Evolutionary conservation across 2,329 filamentous ascomycete species (phyloP), one percentile per base, ranked within the genome.

Genomic region (Tolypocladium sp.): DNA sequence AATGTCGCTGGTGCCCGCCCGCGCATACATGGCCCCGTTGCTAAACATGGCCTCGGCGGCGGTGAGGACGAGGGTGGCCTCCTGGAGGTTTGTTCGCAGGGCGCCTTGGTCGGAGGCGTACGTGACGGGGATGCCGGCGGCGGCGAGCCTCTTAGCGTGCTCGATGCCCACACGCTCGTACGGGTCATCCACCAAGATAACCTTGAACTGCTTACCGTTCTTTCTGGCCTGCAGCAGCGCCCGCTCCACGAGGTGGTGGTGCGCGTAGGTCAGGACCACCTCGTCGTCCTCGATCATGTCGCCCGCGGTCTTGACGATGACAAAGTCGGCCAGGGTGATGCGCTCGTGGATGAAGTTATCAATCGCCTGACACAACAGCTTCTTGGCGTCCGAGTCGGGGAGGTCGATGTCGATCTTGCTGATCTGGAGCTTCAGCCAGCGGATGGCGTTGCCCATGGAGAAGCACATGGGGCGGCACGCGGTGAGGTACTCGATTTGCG

Each of bases 381-480:
- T 82, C 76, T 96, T 97, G 33, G 92, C 92, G 55, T 90, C 86
- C 25, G 84, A 77, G 70, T 99, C 93, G 37, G 90, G 86, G 2
- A 88, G 84, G 66, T 92, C 89, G 46, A 93, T 91, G 67, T 97
- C 92, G 60, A 97, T 87, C 66, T 91, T 91, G 67, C 91, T 89
- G 70, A 99, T 93, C 68, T 91, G 86, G 55, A 96, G 85, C 78
- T 99, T 99, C 56, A 99, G 82, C 81, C 92, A 93, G 58, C 94
- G 86, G 70, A 99, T 96, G 41, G 92, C 92, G 72, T 97, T 99
- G 61, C 94, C 94, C 87, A 97, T 96, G 62, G 91, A 91, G 74
- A 96, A 94, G 65, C 91, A 95, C 76, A 99, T 90, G 40, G 94
- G 92, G n/a, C 94, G 87, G 70, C 92, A 97, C 65, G 91, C 91